A percentile compares a stretch with the other conserved stretches of the same genome.
These are phyloP conservation scores for Colletotrichum shisoi DNA, from an alignment of 2,329 filamentous ascomycete species.

Conservation along the genomic window DNA sequence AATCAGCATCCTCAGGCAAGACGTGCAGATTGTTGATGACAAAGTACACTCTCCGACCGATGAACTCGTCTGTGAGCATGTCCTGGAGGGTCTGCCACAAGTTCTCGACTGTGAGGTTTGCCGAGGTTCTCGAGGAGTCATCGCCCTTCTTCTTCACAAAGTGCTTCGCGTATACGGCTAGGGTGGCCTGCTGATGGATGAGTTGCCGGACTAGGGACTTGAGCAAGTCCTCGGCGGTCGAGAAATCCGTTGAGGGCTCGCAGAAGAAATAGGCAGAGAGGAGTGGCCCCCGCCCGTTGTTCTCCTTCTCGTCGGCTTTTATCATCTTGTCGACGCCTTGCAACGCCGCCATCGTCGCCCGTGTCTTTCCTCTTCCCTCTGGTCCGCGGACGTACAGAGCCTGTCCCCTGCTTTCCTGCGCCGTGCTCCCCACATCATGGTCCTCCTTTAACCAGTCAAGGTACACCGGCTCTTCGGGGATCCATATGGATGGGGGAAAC, in stretches of 20 bases:
- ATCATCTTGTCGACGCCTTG: constrained; percentile 48
- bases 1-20: constrained; percentile 47
- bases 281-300: constrained; percentile 43
- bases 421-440: constrained; percentile 14
- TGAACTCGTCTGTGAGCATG: constrained; percentile 51
- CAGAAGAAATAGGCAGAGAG: constrained; percentile 55
- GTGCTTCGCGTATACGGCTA: constrained; percentile 50
- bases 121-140: constrained; percentile 44
- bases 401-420: constrained; percentile 42
- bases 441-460: constrained; percentile 47
- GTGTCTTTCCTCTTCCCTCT: constrained; percentile 54
- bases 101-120: constrained; percentile 49
- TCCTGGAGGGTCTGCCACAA: constrained; percentile 54
- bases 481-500: constrained; percentile 51
- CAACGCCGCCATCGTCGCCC: constrained; percentile 51
- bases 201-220: constrained; percentile 53
- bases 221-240: constrained; percentile 52
- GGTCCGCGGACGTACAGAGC: constrained; percentile 53
- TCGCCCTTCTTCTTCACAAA: constrained; percentile 47
- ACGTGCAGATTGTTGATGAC: constrained; percentile 54
- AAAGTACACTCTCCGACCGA: constrained; percentile 51
- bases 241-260: constrained; percentile 50
- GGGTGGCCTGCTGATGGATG: constrained; percentile 46
- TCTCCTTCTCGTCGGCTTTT: constrained; percentile 37
- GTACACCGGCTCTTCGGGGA: constrained; percentile 50